These are phyloP conservation scores for Apiospora marii DNA, from an alignment of 2,329 filamentous ascomycete genomes.

Conservation along the genomic window DNA sequence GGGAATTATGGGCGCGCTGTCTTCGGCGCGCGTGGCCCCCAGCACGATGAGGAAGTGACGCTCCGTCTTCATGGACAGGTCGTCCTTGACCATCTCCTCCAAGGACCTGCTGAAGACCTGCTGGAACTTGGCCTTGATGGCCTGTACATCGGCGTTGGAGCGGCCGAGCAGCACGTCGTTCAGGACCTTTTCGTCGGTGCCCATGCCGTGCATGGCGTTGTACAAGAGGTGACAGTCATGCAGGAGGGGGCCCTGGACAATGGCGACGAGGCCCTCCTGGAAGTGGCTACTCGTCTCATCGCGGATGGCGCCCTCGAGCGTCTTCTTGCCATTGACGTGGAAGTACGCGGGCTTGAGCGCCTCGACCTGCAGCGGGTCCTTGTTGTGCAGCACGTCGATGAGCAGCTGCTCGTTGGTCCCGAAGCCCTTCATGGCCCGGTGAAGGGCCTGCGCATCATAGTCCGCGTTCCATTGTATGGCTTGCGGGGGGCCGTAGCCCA, in stretches of 20 bases:
- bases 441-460: constrained; percentile 73
- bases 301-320: constrained; percentile 77
- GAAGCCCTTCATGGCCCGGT: constrained; percentile 90
- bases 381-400: constrained; percentile 72
- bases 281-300: constrained; percentile 78
- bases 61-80: constrained; percentile 87
- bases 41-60: constrained; percentile 85
- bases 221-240: constrained; percentile 77
- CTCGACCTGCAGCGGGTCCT: constrained; percentile 81
- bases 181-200: constrained; percentile 85
- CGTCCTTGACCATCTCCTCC: constrained; percentile 75
- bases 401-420: constrained; percentile 86
- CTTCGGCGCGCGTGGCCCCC: constrained; percentile 77
- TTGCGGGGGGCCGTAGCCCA: constrained; percentile 78
- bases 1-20: constrained; percentile 76
- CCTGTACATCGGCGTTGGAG: constrained; percentile 85
- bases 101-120: constrained; percentile 71
- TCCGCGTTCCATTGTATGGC: constrained; percentile 73
- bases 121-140: constrained; percentile 83
- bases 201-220: constrained; percentile 77
- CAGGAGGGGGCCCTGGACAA: constrained; percentile 80
- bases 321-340: constrained; percentile 68
- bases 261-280: constrained; percentile 74
- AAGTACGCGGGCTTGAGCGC: constrained; percentile 73
- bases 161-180: constrained; percentile 87